Conservation (phyloP, 2,329 filamentous ascomycete genomes). For the Cercospora zeae-maydis region DNA sequence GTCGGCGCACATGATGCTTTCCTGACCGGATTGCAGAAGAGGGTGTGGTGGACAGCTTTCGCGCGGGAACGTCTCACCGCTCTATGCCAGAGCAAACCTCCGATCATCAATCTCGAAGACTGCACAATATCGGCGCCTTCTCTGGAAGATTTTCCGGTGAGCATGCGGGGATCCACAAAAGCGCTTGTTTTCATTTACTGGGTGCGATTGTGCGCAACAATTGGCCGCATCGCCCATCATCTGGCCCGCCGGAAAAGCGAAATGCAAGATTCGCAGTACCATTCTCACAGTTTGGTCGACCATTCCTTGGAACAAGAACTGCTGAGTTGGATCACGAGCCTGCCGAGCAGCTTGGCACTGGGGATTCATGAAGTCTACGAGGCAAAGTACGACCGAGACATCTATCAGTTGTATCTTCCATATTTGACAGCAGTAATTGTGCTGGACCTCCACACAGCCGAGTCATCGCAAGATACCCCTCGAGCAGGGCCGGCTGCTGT, state of each 20-base stretch:
- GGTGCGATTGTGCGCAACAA: not conserved
- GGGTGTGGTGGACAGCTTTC: not conserved
- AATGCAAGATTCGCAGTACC: not conserved
- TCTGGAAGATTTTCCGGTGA: not conserved
- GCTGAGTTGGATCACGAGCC: not conserved
- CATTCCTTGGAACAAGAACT: not conserved
- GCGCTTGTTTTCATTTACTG: not conserved
- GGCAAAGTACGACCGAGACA: not conserved
- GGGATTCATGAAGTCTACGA: not conserved
- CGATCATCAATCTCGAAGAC: not conserved
- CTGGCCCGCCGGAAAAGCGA: not conserved
- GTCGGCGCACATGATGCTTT: not conserved
- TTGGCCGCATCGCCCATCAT: not conserved
- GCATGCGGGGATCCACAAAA: not conserved
- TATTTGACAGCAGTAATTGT: not conserved
- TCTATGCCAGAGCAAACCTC: not conserved
- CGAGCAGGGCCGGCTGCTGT: conserved; percentile 9
- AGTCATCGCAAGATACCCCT: not conserved
- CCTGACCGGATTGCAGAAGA: not conserved
- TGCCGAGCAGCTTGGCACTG: not conserved
- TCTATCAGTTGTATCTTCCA: not conserved
- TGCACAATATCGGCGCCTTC: not conserved
- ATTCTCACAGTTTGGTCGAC: not conserved
- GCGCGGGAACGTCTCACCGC: not conserved
- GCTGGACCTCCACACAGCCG: not conserved